Conservation (phyloP, 257 asterid genomes). For the Rauvolfia tetraphylla region DNA sequence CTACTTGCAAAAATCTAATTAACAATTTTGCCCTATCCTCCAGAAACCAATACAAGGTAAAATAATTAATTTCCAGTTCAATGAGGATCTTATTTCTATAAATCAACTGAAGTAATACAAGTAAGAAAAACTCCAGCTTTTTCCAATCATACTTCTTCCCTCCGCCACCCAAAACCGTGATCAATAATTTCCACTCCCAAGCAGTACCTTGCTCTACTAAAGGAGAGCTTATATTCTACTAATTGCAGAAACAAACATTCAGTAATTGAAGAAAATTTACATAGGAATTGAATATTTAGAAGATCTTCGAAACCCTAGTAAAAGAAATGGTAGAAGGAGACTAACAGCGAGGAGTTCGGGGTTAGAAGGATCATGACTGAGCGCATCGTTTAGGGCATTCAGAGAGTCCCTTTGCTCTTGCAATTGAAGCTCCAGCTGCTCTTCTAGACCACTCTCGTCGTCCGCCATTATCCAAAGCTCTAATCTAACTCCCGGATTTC, state of each 20-base stretch:
- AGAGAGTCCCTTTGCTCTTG: slow-evolving; percentile 73
- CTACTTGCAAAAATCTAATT: not conserved
- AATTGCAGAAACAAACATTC: not conserved
- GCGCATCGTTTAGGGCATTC: slow-evolving; percentile 59
- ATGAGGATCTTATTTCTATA: not conserved
- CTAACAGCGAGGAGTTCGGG: slow-evolving; percentile 67
- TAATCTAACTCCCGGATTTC: not conserved
- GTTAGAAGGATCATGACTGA: slow-evolving; percentile 60
- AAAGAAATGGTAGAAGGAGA: not conserved
- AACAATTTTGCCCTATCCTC: not conserved
- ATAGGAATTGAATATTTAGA: not conserved
- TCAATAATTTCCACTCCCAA: too few species aligned
- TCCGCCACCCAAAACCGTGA: too few species aligned
- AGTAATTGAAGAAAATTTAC: not conserved
- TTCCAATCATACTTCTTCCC: not conserved
- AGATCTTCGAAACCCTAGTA: slow-evolving; percentile 3
- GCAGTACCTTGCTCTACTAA: too few species aligned
- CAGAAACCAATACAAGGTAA: not conserved
- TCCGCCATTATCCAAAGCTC: slow-evolving; percentile 53
- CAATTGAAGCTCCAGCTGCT: slow-evolving; percentile 66
- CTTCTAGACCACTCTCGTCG: slow-evolving; percentile 65
- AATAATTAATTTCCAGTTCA: not conserved
- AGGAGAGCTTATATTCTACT: not conserved
- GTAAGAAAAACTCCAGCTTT: not conserved
- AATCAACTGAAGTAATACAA: not conserved